These are phyloP conservation scores for Gynostemma pentaphyllum DNA, from an alignment of 306 rosid species.

Conservation along the genomic window DNA sequence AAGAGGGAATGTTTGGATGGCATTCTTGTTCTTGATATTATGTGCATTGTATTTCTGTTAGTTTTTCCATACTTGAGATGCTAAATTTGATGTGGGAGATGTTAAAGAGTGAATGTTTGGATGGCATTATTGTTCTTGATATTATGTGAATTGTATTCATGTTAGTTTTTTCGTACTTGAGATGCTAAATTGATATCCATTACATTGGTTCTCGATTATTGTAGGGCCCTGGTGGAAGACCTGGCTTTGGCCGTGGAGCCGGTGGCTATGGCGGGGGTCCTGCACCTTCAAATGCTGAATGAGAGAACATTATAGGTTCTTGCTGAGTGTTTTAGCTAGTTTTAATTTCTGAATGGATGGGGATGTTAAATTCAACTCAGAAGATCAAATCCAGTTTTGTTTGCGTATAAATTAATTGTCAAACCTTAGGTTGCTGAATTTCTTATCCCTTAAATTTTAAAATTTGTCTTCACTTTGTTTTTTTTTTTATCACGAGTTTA, in stretches of 20 bases:
- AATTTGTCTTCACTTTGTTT: background rate
- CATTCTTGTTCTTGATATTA: too few species aligned
- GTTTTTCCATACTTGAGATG: too few species aligned
- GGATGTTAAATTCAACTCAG: slow-evolving; percentile 5
- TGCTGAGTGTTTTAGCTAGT: slow-evolving; percentile 5
- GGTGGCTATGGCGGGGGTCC: slow-evolving; percentile 38
- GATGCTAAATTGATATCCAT: background rate
- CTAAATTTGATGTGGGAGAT: too few species aligned
- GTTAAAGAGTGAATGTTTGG: too few species aligned
- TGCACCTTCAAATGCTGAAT: slow-evolving; percentile 38
- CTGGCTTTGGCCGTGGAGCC: slow-evolving; percentile 44
- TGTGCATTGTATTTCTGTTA: too few species aligned
- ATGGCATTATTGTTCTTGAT: too few species aligned
- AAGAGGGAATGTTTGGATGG: too few species aligned
- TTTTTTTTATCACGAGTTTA: background rate
- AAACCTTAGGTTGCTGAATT: background rate
- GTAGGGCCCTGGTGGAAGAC: slow-evolving; percentile 36
- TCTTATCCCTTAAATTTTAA: background rate
- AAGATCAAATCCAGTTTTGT: slow-evolving; percentile 14
- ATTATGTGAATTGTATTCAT: background rate
- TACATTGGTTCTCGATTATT: background rate
- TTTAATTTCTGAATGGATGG: background rate
- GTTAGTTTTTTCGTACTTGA: background rate
- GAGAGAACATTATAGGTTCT: background rate
- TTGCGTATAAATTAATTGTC: background rate